Evolutionary conservation across 2,329 filamentous ascomycete species (phyloP), one percentile per base, ranked within the genome.

Genomic region (Epichloe gansuensis): DNA sequence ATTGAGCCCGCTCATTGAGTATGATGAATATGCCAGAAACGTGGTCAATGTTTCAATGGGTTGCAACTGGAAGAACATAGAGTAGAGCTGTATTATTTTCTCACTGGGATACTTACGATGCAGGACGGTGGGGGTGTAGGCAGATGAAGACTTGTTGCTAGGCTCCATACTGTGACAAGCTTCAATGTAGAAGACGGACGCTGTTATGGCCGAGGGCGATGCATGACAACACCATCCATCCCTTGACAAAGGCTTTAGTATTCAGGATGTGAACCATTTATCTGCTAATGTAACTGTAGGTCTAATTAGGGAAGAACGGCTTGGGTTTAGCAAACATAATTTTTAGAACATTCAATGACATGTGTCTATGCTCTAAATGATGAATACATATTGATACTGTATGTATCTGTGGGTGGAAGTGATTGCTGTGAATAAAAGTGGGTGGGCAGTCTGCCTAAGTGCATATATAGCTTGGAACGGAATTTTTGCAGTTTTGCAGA

Each of bases 31-130:
- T 48, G 49, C 39, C 8, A 39, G 37, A 48, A 5, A 51, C 43
- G 50, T 51, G 41, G 34, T 45, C 28, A 23, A 50, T 50, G 41
- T 51, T 53, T 50, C 51, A 34, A 46, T 42, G 49, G 13, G 28
- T 37, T 37, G 25, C n/a, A 46, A 47, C n/a, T 47, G 28, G 44
- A 48, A 13, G 48, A 51, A 21, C 38, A 50, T 50, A 51, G 37
- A 51, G 51, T 44, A 54, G 37, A 54, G 44, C 48, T 54, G 38
- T 51, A 51, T 21, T 43, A 42, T 51, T 35, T 51, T 51, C 21
- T 12, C 5, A 12, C 23, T 53, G 47, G 52, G 46, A 38, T 31
- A 43, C 34, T 39, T 51, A 37, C 31, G 41, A 51, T 45, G 15
- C 13, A 11, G 23, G 44, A 13, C 34, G 7, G 44, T 35, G 8